Base-by-base conservation (phyloP, 768 basidiomycete genomes). In the Tricholoma saponaceum region DNA sequence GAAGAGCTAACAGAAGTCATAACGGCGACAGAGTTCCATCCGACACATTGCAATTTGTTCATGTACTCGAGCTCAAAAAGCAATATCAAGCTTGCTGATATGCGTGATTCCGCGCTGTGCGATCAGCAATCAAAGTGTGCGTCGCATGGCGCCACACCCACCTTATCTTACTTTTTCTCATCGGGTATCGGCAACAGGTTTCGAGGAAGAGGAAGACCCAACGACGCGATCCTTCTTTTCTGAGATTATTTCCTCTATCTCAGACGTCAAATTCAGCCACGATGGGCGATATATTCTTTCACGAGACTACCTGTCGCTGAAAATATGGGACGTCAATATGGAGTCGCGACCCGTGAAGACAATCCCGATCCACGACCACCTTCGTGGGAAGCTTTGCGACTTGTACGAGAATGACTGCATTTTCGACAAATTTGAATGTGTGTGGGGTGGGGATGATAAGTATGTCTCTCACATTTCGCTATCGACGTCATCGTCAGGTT, bases 241-340 rank as follows among this genome's bases (percentile, higher is more conserved):
- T 1, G 97, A 99, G 76, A 99, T 98, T 67, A 98, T 99, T 60
- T 98, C 97, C 1, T 98, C 96, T 32, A 98, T 99, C 68, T 98
- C 96, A 50, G 97, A 99, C 74, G 96, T 99, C 74, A 97, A 98
- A 74, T 99, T 99, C 79, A 97, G 95, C 63, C 89, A 88, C 56
- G 97, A 98, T 68, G 97, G 97, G 4, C 87, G 95, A 60, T 97
- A 96, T 76, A 97, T 98, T 68, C 82, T 99, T 44, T 91, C 95
- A 55, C 86, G 97, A 60, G 97, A 99, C 76, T 99, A 98, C 73
- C 79, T 99, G 32, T 96, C 95, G 55, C 79, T 99, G 66, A 98
- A 98, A 81, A 96, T 99, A 69, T 99, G 97, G 97, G 97, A 99
- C 73, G 84, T 98, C 74, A 97, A 97, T 73, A 98, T 98, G 95